Evolutionary conservation across 225 moss, liverwort and hornwort species (phyloP).

Genomic region (Ulota crispa): DNA sequence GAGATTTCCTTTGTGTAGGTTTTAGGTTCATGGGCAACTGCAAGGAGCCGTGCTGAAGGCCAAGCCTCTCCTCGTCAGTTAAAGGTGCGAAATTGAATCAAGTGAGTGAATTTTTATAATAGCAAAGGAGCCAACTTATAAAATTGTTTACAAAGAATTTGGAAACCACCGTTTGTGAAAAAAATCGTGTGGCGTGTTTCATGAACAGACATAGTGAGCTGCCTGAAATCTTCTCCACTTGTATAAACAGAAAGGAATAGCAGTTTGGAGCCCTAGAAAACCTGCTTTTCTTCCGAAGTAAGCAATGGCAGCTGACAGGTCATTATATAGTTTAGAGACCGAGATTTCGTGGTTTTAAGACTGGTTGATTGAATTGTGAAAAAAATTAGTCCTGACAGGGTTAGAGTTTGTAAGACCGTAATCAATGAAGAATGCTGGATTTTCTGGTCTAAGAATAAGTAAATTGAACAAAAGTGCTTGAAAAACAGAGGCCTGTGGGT

Average conservation of each 20-base stretch:
- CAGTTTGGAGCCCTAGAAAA: neutral
- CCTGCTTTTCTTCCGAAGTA: neutral
- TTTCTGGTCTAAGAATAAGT: neutral
- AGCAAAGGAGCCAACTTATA: neutral
- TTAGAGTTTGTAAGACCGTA: neutral
- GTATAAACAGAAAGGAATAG: neutral
- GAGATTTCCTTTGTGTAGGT: neutral
- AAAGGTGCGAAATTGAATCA: neutral
- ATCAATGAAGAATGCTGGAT: neutral
- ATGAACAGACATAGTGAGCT: neutral
- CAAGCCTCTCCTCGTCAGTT: neutral
- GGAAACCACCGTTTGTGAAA: neutral
- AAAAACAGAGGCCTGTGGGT: neutral
- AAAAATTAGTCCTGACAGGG: neutral
- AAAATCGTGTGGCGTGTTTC: neutral
- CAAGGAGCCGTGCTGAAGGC: conserved; percentile 7
- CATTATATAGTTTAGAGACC: neutral
- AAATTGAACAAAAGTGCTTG: neutral
- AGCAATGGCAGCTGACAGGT: neutral
- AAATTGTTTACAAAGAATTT: neutral
- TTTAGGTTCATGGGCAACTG: conserved; percentile 7
- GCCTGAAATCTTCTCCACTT: neutral
- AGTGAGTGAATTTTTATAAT: neutral
- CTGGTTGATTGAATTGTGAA: neutral
- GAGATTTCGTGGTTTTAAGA: neutral